A percentile compares a stretch with the other conserved stretches of the same genome.
Evolutionary conservation across 2,329 filamentous ascomycete genomes (phyloP).

Genomic region (Penicillium fuscoglaucum): DNA sequence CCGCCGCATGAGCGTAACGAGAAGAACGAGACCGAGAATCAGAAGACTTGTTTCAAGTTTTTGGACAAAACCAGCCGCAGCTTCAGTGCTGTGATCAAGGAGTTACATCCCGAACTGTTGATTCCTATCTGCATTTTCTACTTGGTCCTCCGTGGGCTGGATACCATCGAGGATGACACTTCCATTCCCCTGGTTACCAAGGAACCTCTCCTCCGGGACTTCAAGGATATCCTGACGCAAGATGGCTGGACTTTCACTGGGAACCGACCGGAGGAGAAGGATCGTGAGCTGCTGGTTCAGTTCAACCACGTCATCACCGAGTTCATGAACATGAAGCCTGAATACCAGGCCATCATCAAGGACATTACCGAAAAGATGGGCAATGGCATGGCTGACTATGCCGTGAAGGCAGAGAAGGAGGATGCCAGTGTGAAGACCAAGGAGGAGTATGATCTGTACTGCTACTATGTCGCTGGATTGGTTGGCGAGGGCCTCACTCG

Average conservation of each 20-base stretch:
- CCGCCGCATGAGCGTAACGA: slow-evolving; percentile 82
- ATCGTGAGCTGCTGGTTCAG: slow-evolving; percentile 85
- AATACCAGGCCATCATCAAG: slow-evolving; percentile 82
- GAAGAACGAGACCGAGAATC: slow-evolving; percentile 69
- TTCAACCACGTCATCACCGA: slow-evolving; percentile 85
- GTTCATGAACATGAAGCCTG: slow-evolving; percentile 82
- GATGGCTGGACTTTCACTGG: slow-evolving; percentile 90
- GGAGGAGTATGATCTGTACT: slow-evolving; percentile 92
- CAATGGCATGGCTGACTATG: slow-evolving; percentile 98
- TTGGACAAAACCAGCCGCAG: slow-evolving; percentile 88
- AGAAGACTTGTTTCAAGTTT: slow-evolving; percentile 81
- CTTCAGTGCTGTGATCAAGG: slow-evolving; percentile 89
- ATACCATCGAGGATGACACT: slow-evolving; percentile 99
- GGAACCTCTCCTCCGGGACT: slow-evolving; percentile 80
- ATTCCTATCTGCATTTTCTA: slow-evolving; percentile 91
- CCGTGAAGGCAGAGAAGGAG: slow-evolving; percentile 77
- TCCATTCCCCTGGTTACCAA: slow-evolving; percentile 79
- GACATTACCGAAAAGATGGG: slow-evolving; percentile 95
- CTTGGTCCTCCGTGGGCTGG: slow-evolving; percentile 83
- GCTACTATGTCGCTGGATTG: slow-evolving; percentile 97
- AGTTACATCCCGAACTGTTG: slow-evolving; percentile 90
- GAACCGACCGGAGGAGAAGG: slow-evolving; percentile 89
- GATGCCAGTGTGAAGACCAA: slow-evolving; percentile 77
- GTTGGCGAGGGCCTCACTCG: slow-evolving; percentile 91
- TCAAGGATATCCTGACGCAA: slow-evolving; percentile 73